Conservation (phyloP, 805 yeast genomes). For the Teunomyces aglyptinius region DNA sequence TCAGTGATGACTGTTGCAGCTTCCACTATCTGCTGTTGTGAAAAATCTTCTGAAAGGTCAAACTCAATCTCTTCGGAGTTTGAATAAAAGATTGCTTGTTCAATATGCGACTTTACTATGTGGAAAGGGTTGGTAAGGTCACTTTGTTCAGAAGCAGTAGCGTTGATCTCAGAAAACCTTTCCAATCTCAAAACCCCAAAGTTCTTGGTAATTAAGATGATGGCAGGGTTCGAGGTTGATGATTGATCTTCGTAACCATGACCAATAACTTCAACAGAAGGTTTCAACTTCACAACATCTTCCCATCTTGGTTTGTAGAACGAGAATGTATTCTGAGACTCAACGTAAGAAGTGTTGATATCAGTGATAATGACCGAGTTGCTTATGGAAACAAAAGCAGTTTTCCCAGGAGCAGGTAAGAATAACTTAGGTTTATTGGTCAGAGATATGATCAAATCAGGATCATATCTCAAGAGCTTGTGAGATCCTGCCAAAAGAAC, state of each 20-base stretch:
- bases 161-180: conserved; percentile 28
- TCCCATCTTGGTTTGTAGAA: conserved; percentile 68
- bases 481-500: conserved; percentile 63
- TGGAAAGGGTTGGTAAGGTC: conserved; percentile 18
- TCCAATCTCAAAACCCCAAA: conserved; percentile 66
- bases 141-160: conserved; percentile 12
- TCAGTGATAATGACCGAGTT: conserved; percentile 68
- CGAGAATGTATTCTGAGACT: conserved; percentile 16
- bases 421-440: conserved; percentile 44
- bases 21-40: conserved; percentile 15
- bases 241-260: conserved; percentile 51
- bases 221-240: conserved; percentile 41
- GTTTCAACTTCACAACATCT: conserved; percentile 63
- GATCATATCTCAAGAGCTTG: conserved; percentile 48
- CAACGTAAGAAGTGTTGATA: conserved; percentile 38
- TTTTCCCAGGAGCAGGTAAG: conserved; percentile 56
- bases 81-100: conserved; percentile 76
- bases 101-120: conserved; percentile 71
- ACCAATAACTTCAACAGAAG: conserved; percentile 55
- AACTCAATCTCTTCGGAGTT: conserved; percentile 45
- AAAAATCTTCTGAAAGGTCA: conserved; percentile 41
- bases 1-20: conserved; percentile 50
- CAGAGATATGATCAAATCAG: conserved; percentile 5
- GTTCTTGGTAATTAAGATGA: conserved; percentile 47
- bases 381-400: conserved; percentile 60